Evolutionary conservation across 352 stramenopile genomes (phyloP), one percentile per base, ranked within the genome.

Genomic region (Elongisporangium undulatum): DNA sequence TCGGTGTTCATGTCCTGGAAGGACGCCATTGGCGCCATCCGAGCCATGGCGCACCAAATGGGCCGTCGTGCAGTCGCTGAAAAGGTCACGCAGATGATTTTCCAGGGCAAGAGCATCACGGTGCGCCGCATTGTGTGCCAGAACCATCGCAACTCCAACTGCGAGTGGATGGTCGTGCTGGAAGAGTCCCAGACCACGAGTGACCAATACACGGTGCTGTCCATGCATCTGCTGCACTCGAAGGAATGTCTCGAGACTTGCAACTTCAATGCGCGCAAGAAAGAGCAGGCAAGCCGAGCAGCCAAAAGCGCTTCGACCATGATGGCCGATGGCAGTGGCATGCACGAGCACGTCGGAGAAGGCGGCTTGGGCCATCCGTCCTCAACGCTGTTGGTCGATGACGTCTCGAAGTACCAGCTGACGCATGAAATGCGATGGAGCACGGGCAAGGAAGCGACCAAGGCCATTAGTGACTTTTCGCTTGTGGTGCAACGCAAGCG

Each of bases 361-460:
- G 39, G 24, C 3, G 60, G 62, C 3, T 49, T 64, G 17, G 62
- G 54, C 15, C 57, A 72, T 16, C 59, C 64, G 17, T 60, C 74
- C 3, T 72, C 69, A 2, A 74, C 68, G 26, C 62, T 87, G 26
- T 45, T 90, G 9, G 78, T 89, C 8, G 75, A 86, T 50, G 79
- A 90, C 64, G 55, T 78, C 0, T 73, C 75, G 39, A 85, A 88
- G 59, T 90, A 89, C 20, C 73, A 89, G 62, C 63, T 90, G 51
- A 90, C 77, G 8, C 81, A 84, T 50, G 81, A 93, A 49, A 90
- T 91, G 84, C 79, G 84, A n/a, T 93, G 81, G 81, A 78, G 69
- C 61, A 85, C 75, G 10, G 84, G 79, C 34, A 91, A 90, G 60
- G 84, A 93, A 24, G 84, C 79, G 22, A 91, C 84, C 15, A 87